Evolutionary conservation across 208 protist species (phyloP).

Genomic region (Trypanosoma mega): DNA sequence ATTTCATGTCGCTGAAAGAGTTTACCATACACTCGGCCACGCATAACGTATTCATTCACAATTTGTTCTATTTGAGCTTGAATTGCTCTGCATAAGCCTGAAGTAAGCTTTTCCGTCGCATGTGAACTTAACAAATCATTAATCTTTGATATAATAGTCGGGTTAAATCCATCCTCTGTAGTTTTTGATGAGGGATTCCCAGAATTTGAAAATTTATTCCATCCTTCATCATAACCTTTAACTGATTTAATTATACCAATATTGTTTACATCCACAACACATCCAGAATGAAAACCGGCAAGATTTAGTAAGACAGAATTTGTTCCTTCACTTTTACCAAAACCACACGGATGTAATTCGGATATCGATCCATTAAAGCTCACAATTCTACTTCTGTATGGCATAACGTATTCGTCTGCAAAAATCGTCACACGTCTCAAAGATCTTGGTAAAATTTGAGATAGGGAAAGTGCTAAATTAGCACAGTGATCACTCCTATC

Average conservation of each 20-base stretch:
- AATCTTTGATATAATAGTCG: conserved; percentile 14
- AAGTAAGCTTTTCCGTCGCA: background rate
- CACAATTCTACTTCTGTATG: conserved; percentile 57
- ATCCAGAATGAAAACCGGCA: too few relatives aligned
- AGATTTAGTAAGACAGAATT: too few relatives aligned
- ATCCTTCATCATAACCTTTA: conserved; percentile 28
- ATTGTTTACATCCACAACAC: too few relatives aligned
- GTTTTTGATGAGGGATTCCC: background rate
- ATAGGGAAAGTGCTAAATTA: conserved; percentile 50
- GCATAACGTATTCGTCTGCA: conserved; percentile 62
- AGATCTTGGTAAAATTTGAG: conserved; percentile 52
- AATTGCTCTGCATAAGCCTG: conserved; percentile 36
- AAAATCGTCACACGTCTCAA: conserved; percentile 30
- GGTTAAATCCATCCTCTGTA: background rate
- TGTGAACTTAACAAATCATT: conserved; percentile 12
- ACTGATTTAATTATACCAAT: too few relatives aligned
- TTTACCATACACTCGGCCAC: conserved; percentile 51
- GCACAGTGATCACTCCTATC: conserved; percentile 38
- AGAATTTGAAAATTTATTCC: conserved; percentile 1
- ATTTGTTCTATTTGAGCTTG: conserved; percentile 52
- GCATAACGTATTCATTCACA: conserved; percentile 64
- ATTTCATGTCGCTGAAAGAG: conserved; percentile 58
- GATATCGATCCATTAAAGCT: conserved; percentile 29
- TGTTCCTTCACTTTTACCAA: too few relatives aligned
- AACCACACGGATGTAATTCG: background rate